Evolutionary conservation across 352 stramenopile genomes (phyloP), one percentile per base, ranked within the genome.

Genomic region (Blastocystis sp.): DNA sequence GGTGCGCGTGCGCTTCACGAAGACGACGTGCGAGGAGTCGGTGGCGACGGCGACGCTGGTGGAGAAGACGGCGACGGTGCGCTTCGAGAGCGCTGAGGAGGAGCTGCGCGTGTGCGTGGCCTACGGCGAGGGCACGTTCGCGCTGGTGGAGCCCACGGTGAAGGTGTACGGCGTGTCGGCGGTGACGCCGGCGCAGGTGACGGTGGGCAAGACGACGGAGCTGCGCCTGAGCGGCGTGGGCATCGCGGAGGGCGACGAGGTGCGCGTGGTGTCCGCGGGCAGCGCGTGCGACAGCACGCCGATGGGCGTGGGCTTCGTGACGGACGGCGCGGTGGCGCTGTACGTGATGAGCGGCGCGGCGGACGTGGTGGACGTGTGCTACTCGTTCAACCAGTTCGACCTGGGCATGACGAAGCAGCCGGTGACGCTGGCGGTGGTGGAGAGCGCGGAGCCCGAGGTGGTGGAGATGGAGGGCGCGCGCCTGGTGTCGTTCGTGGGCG

Each of bases 401-500:
- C 0, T 54, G 4, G 74, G 48, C 17, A 34, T 84, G 74, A 68
- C 60, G 21, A 84, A 84, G 74, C 74, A 84, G 74, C 74, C 74
- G 40, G 74, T 84, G 57, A 45, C 10, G 28, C 61, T 84, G 54
- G 19, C 38, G 0, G 38, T 84, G 74, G 11, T 48, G 2, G 66
- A 76, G 38, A 48, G 69, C 14, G n/a, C 24, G 1, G 48, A 66
- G 74, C 24, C n/a, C 17, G 38, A 19, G 38, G 71, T 42, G 14
- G 71, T 68, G 34, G 59, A 52, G n/a, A 43, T 68, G 54, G 74
- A 68, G 38, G 52, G 54, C 24, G 42, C 24, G 4, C 17, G 10
- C 19, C 42, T 84, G 74, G 17, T 84, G 45, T 54, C 74, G 17
- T 84, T 84, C 38, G 74, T 84, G 74, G 69, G 69, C 40, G 74